Evolutionary conservation across 2,329 filamentous ascomycete species (phyloP), one percentile per base, ranked within the genome.

Genomic region (Colletotrichum spinosum): DNA sequence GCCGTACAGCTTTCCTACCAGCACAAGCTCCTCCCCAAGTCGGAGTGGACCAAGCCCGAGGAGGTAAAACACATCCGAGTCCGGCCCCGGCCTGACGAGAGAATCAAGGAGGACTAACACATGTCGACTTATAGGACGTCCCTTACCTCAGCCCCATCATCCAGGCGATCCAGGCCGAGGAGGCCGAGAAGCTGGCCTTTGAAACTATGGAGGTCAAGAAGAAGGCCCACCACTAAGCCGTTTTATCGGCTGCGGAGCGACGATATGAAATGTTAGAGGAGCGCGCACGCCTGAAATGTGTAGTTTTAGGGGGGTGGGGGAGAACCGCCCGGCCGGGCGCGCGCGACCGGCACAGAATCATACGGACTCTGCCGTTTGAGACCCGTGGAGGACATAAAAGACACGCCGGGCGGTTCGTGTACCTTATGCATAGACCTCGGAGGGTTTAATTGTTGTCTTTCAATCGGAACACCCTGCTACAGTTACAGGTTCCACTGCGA

Each of bases 1-100:
- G 95, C 96, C 75, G 90, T 97, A 83, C 96, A 99, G 83, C 84
- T 82, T 79, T 87, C 84, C 74, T 79, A 88, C 75, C 79, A 84
- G 74, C 88, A 90, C 79, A 88, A 89, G 82, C 80, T 90, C 68
- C 83, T 90, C 60, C 86, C 88, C 77, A 86, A 85, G 81, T 76
- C 82, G 39, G 78, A 88, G 76, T 88, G 86, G 86, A 88, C 84
- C 72, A 88, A 85, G 80, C 72, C 81, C 71, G 80, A 85, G 73
- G 81, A 85, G 72, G 83, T 85, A 75, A 74, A 77, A 67, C 15
- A 13, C 8, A 13, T 41, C 56, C 15, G 25, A 25, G 25, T 25
- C 25, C 25, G 25, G 25, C 9, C 41, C n/a, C 13, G n/a, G 15
- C 12, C 38, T 15, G 33, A 48, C 25, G 25, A 50, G 15, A 7